Percentiles rank a stretch among this genome's conserved stretches.
Evolutionary conservation across 305 asterid species (phyloP).

Genomic region (Withania somnifera): DNA sequence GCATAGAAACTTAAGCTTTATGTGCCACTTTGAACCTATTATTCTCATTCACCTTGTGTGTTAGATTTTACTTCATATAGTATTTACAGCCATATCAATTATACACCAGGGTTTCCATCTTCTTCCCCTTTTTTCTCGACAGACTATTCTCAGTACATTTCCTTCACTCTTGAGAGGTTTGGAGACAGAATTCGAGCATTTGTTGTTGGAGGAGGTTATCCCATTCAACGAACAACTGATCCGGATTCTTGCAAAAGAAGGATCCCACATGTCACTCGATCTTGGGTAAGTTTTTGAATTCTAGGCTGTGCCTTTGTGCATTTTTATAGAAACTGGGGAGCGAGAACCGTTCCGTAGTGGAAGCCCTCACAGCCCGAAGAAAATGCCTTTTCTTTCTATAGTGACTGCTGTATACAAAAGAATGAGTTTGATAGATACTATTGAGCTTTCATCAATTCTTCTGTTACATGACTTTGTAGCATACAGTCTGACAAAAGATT

Average conservation of each 20-base stretch:
- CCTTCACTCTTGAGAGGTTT: conserved; percentile 74
- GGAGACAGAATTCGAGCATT: conserved; percentile 43
- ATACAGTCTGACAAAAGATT: neutral
- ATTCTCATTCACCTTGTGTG: neutral
- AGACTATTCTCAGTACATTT: conserved; percentile 59
- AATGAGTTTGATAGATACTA: neutral
- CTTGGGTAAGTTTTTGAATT: conserved; percentile 40
- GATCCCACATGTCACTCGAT: conserved; percentile 32
- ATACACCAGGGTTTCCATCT: neutral
- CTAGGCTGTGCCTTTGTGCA: conserved; percentile 2
- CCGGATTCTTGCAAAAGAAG: conserved; percentile 61
- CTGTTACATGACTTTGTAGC: neutral
- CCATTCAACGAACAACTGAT: conserved; percentile 60
- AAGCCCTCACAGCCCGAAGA: neutral
- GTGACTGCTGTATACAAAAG: neutral
- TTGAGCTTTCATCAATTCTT: neutral
- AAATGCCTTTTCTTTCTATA: neutral
- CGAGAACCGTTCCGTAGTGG: neutral
- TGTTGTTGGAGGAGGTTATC: conserved; percentile 42
- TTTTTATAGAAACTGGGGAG: neutral
- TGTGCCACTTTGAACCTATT: neutral
- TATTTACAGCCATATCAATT: neutral
- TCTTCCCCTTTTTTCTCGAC: neutral
- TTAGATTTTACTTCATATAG: neutral
- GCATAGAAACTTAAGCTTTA: neutral